Evolutionary conservation across 2,329 filamentous ascomycete species (phyloP), one percentile per base, ranked within the genome.

Genomic region (Neoascochyta sp.): DNA sequence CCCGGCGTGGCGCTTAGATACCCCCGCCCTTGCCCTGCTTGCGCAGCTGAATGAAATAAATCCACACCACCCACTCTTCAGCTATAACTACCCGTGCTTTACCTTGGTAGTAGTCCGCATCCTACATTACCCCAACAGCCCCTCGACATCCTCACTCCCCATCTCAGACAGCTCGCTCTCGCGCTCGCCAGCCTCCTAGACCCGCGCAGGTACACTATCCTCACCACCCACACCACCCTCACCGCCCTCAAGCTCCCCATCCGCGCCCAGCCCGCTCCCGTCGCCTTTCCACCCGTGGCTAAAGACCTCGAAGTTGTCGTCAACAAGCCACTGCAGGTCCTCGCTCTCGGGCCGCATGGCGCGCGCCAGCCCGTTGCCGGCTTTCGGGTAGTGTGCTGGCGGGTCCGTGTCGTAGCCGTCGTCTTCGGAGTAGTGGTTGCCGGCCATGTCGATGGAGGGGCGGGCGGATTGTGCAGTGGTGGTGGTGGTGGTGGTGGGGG

Each of bases 311-410:
- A 70, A 71, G 22, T 73, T 70, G 27, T 78, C 74, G 44, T 83
- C 80, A 6, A 78, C 71, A 14, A 83, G 55, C 65, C 79, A 80
- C 34, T 77, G 68, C 21, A 80, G 45, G 50, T 83, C 78, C 15
- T 76, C 71, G 11, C 67, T 68, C 42, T 81, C 75, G 1, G 71
- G 69, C 5, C 73, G 68, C 12, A 82, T 51, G 14, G 68, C 71
- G 16, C 62, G 36, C 42, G 65, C 67, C 5, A 83, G 64, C 2
- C 80, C 80, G 32, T 79, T 71, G 2, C 80, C 80, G 5, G 79
- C 67, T 40, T 73, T 73, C 0, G 79, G 79, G 43, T 83, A 83
- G 23, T 79, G 69, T 16, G 75, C 71, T 4, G 70, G 69, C 14
- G 70, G 69, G 36, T 70, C 67, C 2, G 63, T 64, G 39, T 67